phyloP scores from a whole-genome alignment of 169 alveolate genomes.

The Eimeria zaria region DNA sequence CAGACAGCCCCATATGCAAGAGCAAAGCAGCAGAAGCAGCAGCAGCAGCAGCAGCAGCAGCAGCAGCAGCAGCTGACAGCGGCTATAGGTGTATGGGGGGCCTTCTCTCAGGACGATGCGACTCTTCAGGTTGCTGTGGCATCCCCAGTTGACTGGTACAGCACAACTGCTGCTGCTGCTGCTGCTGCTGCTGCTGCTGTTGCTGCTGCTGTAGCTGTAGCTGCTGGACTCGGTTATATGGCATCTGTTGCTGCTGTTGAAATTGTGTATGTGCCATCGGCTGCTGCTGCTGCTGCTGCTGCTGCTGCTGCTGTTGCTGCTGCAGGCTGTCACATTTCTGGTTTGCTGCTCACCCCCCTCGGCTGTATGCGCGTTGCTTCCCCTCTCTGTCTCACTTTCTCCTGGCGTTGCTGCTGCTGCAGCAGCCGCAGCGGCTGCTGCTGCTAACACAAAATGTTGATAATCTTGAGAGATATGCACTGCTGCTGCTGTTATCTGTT shows the following conservation, averaged over 20 bases:
- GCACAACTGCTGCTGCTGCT: constrained; percentile 12
- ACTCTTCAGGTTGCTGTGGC: not conserved
- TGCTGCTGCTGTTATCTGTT: constrained; percentile 21
- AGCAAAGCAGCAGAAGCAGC: constrained; percentile 14
- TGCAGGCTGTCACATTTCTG: constrained; percentile 61
- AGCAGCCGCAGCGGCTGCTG: constrained; percentile 78
- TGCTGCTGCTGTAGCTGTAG: not conserved
- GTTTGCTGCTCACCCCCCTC: constrained; percentile 76
- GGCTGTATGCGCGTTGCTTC: constrained; percentile 6
- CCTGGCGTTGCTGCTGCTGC: constrained; percentile 74
- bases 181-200: constrained; percentile 19
- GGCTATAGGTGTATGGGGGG: constrained; percentile 59
- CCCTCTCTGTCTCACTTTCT: constrained; percentile 69
- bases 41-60: constrained; percentile 56
- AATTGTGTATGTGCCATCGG: not conserved
- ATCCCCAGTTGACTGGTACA: constrained; percentile 28
- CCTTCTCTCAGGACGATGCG: not conserved
- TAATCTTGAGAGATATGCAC: constrained; percentile 57
- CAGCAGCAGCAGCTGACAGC: constrained; percentile 42
- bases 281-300: constrained; percentile 65
- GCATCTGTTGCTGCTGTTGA: not conserved
- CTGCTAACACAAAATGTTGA: constrained; percentile 82
- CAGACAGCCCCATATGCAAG: not conserved
- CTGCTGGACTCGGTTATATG: constrained; percentile 1
- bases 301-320: constrained; percentile 57